Evolutionary conservation across 1,284 basidiomycete species (phyloP), one percentile per base, ranked within the genome.

Genomic region (Melampsora larici-populina): DNA sequence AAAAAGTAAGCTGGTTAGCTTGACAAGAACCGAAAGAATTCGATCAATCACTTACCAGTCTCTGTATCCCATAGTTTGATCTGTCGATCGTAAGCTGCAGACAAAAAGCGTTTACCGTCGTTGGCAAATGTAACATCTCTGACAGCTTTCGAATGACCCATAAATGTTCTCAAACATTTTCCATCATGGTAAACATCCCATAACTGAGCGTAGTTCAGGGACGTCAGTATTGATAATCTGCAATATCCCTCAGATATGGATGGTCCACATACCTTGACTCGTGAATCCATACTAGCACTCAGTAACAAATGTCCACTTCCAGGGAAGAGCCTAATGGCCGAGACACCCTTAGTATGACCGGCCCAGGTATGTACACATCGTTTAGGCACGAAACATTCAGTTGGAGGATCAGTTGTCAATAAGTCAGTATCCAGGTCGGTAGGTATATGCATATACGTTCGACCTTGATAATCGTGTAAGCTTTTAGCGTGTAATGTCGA

Each of bases 11-110:
- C 17, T 26, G 13, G 55, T 1, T 26, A 66, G 15, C 62, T 48
- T 40, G 11, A 21, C 43, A 21, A 70, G 26, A 17, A 36, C 7
- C 18, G n/a, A 24, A 24, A 13, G 29, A 43, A 65, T 11, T 6
- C 0, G 15, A 17, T 24, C 1, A 11, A 60, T 24, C 8, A 31
- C 51, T 43, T 29, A 73, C 71, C 96, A 0, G 97, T 98, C 86
- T 99, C 97, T 24, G 97, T 98, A 82, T 99, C 95, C 97, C 97
- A 99, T 9, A 98, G 87, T 85, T 99, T 99, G 89, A 99, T 93
- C 83, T 94, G 91, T 71, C 94, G 90, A 84, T 99, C 97, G 82
- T 97, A 99, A 46, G 90, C 91, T 79, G 95, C 94, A 9, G 93
- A 97, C 67, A 99, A 84, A 86, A 99, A 99, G 80, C 88, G 88